Conservation (phyloP, 768 basidiomycete genomes). For the Phanerochaete carnosa region DNA sequence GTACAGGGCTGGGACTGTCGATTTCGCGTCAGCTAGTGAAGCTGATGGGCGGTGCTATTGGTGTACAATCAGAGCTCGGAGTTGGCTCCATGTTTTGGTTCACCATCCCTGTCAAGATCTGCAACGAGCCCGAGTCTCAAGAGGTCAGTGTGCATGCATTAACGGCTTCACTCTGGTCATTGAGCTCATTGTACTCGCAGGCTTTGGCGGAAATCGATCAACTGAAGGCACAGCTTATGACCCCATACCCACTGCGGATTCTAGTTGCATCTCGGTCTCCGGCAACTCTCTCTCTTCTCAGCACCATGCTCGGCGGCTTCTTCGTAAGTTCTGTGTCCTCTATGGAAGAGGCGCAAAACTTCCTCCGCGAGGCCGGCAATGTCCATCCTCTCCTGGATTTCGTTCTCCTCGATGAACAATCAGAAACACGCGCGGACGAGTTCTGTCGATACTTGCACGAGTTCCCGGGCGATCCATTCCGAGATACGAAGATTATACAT, state of each 20-base stretch:
- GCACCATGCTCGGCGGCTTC: slow-evolving; percentile 56
- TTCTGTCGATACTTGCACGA: slow-evolving; percentile 48
- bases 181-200: neutral
- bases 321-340: slow-evolving; percentile 40
- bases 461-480: slow-evolving; percentile 33
- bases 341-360: slow-evolving; percentile 42
- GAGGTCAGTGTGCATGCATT: slow-evolving; percentile 46
- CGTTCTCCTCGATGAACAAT: slow-evolving; percentile 65
- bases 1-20: slow-evolving; percentile 72
- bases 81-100: slow-evolving; percentile 73
- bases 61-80: slow-evolving; percentile 61
- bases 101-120: slow-evolving; percentile 62
- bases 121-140: slow-evolving; percentile 51
- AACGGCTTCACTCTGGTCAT: neutral
- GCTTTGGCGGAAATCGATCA: slow-evolving; percentile 34
- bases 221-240: slow-evolving; percentile 45
- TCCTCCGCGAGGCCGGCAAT: slow-evolving; percentile 33
- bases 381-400: slow-evolving; percentile 49
- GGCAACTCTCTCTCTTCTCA: slow-evolving; percentile 53
- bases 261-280: slow-evolving; percentile 58
- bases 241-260: slow-evolving; percentile 43
- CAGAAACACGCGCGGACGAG: slow-evolving; percentile 54
- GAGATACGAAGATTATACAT: slow-evolving; percentile 64
- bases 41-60: slow-evolving; percentile 73
- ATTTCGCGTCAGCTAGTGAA: slow-evolving; percentile 74